Conservation (phyloP, 495 filamentous ascomycete species). For the Penicillium goetzii region DNA sequence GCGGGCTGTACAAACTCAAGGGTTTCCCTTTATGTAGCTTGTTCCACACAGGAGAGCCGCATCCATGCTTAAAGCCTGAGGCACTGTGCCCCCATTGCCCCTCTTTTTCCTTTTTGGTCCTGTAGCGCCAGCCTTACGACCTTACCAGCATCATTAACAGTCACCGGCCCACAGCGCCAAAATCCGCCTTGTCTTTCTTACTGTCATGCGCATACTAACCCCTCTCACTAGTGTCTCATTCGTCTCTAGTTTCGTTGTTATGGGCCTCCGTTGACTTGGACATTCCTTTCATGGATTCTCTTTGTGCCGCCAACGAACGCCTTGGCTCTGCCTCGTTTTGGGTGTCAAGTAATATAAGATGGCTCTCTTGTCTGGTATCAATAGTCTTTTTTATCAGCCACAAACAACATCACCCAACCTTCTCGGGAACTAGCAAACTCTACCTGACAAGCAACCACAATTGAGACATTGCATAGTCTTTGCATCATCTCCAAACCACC, state of each 20-base stretch:
- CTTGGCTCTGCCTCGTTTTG: background rate
- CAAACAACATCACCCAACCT: background rate
- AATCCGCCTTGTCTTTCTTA: background rate
- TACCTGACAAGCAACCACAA: conserved; percentile 2
- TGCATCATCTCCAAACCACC: conserved; percentile 14
- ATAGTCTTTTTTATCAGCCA: background rate
- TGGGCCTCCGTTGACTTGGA: background rate
- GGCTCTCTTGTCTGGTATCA: background rate
- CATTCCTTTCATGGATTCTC: background rate
- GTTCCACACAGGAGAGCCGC: background rate
- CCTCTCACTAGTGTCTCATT: background rate
- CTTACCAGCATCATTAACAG: background rate
- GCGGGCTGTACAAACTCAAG: background rate
- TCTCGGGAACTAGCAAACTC: conserved; percentile 1
- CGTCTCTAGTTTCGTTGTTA: background rate
- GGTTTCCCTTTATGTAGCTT: background rate
- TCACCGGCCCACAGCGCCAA: background rate
- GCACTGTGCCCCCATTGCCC: background rate
- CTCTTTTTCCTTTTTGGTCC: background rate
- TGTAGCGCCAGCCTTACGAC: background rate
- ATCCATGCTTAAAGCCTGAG: background rate
- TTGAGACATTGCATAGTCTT: conserved; percentile 16
- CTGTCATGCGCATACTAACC: background rate
- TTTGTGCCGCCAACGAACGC: background rate
- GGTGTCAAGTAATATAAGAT: background rate